Percentiles rank a stretch among this genome's conserved stretches.
Conservation (phyloP, 2,329 filamentous ascomycete species). For the Alternaria gaisen region DNA sequence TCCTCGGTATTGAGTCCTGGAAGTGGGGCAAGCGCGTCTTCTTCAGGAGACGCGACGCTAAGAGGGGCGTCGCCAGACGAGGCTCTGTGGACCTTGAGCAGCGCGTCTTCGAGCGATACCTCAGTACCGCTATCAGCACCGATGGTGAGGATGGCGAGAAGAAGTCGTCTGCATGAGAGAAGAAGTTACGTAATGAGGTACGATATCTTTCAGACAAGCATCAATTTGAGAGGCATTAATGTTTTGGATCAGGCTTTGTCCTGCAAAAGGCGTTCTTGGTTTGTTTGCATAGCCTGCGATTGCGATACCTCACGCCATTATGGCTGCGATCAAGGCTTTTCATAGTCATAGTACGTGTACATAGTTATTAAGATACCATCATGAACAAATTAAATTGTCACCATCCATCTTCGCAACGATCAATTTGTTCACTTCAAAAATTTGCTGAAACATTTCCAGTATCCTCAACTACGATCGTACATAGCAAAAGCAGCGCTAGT, state of each 20-base stretch:
- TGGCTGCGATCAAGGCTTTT: slow-evolving; percentile 23
- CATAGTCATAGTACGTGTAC: slow-evolving; percentile 12
- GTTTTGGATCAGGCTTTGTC: slow-evolving; percentile 4
- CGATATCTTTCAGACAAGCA: background rate
- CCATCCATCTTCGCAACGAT: background rate
- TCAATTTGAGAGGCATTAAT: slow-evolving; percentile 4
- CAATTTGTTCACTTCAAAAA: background rate
- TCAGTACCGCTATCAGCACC: slow-evolving; percentile 44
- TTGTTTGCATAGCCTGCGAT: slow-evolving; percentile 33
- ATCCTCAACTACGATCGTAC: background rate
- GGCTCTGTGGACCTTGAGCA: slow-evolving; percentile 44
- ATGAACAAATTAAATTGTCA: background rate
- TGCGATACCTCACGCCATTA: slow-evolving; percentile 32
- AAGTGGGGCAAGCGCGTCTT: slow-evolving; percentile 70
- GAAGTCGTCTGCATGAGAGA: slow-evolving; percentile 19
- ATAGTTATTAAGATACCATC: slow-evolving; percentile 22
- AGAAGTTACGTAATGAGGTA: background rate
- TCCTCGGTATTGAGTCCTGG: slow-evolving; percentile 70
- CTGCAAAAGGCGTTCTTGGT: slow-evolving; percentile 20
- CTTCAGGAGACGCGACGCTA: slow-evolving; percentile 38
- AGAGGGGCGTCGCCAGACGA: slow-evolving; percentile 30
- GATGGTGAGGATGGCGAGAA: slow-evolving; percentile 41
- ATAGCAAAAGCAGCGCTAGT: background rate
- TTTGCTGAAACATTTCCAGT: background rate
- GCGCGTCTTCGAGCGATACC: slow-evolving; percentile 44